These are phyloP conservation scores for Euphorbia tirucalli DNA, from an alignment of 345 rosid genomes.

Conservation along the genomic window DNA sequence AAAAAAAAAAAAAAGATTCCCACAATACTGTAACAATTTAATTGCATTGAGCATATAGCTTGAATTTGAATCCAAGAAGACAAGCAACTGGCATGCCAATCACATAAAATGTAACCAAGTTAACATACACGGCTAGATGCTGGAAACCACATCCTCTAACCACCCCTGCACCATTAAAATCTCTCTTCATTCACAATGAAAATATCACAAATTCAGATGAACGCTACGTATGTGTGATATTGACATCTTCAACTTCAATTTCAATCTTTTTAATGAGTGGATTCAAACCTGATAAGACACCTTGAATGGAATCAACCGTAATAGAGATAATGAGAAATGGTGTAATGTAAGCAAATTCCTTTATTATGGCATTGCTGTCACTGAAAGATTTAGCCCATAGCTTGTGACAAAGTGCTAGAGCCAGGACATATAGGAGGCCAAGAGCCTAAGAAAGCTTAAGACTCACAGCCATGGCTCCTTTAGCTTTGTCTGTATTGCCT, in stretches of 20 bases:
- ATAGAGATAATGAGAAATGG: conserved; percentile 60
- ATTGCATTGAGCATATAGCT: conserved; percentile 42
- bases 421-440: conserved; percentile 40
- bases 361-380: conserved; percentile 33
- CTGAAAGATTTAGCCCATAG: conserved; percentile 63
- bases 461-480: conserved; percentile 10
- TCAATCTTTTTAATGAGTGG: no score
- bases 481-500: conserved; percentile 24
- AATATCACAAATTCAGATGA: no score
- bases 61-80: conserved; percentile 53
- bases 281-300: conserved; percentile 72
- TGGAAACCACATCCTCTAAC: conserved; percentile 86
- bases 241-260: no score
- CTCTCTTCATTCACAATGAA: no score
- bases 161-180: no score
- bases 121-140: conserved; percentile 46
- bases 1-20: no score
- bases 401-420: conserved; percentile 48
- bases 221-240: no score
- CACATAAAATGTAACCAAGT: conserved; percentile 47
- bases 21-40: no score
- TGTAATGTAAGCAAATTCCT: conserved; percentile 48
- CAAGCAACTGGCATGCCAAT: conserved; percentile 51
- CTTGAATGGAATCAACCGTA: conserved; percentile 56
- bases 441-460: conserved; percentile 40